Base-by-base conservation (phyloP, 805 yeast species). In the Starmerella lactis-condensi region DNA sequence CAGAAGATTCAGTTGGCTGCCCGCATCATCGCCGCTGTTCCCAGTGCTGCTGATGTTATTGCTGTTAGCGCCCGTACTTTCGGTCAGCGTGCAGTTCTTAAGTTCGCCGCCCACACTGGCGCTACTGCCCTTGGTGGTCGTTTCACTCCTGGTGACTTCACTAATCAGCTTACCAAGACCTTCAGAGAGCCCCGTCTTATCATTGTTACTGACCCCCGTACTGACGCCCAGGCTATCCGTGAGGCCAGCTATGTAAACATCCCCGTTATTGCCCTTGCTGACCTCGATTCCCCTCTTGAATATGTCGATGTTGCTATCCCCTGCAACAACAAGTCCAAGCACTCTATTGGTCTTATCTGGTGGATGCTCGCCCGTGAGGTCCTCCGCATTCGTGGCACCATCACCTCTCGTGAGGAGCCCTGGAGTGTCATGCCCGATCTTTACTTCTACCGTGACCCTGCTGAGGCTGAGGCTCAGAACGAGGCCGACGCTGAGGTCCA, bases 381-480 rank as follows among this genome's bases (percentile, higher is more conserved):
- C 54, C 74, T 89, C 61, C 81, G 99, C 72, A 76, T 89, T 65
- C 78, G 94, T 71, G 98, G 99, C 61, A 74, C 82, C 60, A 65
- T 89, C 53, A 82, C 91, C 60, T 76, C 78, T 79, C 82, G 99
- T 74, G 60, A 77, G 51, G 79, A 89, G 64, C 75, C 77, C 64
- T 89, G 99, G 99, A 68, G 91, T 52, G 89, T 89, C 61, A 89
- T 89, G 98, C 96, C 96, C 64, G 99, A 89, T 71, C 75, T 89
- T 65, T 89, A 83, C 83, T 89, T 89, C 83, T 89, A 89, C 95
- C 89, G 99, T 75, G 94, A 89, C 71, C 98, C 99, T 60, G 96
- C 85, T 72, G 99, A 89, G 69, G 76, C 77, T 64, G 93, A 81
- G 68, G 69, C 71, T 53, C 71, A 65, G 51, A 67, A 63, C 47